Conservation (phyloP, 2,329 filamentous ascomycete genomes). For the Verticillium tricorpus region DNA sequence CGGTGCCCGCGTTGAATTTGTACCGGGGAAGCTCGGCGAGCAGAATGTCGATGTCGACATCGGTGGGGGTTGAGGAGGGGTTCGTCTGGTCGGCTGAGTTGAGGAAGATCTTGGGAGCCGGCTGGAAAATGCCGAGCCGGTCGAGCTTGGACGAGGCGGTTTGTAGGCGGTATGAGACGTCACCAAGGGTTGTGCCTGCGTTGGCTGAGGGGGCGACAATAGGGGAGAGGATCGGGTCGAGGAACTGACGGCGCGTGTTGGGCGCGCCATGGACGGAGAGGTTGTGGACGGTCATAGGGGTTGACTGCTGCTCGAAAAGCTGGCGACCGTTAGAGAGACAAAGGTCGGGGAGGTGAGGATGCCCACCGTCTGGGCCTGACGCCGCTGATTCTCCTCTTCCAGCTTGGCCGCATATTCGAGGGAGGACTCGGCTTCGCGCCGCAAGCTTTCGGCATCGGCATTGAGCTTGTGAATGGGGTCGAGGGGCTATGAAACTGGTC, state of each 20-base stretch:
- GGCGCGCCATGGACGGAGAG: constrained; percentile 78
- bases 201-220: constrained; percentile 65
- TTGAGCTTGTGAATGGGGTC: constrained; percentile 35
- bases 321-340: constrained; percentile 1
- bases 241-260: constrained; percentile 79
- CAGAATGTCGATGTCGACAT: constrained; percentile 79
- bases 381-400: constrained; percentile 33
- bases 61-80: constrained; percentile 65
- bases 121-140: constrained; percentile 86
- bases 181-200: constrained; percentile 70
- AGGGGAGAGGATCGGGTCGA: constrained; percentile 76
- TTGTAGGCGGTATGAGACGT: constrained; percentile 70
- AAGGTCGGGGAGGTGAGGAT: too few relatives aligned
- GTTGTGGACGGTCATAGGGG: constrained; percentile 83
- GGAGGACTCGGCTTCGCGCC: constrained; percentile 32
- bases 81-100: constrained; percentile 68
- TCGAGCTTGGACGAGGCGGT: constrained; percentile 69
- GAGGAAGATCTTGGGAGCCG: constrained; percentile 76
- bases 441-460: constrained; percentile 30
- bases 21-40: constrained; percentile 79
- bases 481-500: constrained; percentile 22
- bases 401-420: constrained; percentile 29
- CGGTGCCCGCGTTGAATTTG: constrained; percentile 89
- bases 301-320: constrained; percentile 65
- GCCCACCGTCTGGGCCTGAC: constrained; percentile 31